phyloP scores from a whole-genome alignment of 768 basidiomycete species.

The Mycena kentingensis region DNA sequence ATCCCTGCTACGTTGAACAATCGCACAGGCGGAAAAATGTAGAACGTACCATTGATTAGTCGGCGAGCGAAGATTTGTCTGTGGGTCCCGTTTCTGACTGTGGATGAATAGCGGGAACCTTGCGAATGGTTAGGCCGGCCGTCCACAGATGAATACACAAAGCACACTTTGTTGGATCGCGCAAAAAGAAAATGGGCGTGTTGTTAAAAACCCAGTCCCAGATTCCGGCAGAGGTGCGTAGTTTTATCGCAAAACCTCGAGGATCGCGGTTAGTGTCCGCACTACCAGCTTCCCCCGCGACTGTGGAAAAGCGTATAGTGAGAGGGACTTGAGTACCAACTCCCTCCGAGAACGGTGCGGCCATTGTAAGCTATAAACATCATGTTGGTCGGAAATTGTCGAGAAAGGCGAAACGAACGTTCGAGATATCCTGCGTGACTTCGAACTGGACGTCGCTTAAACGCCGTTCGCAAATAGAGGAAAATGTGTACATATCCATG shows the following conservation, averaged over 20 bases:
- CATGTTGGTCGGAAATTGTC: neutral
- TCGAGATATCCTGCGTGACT: constrained; percentile 19
- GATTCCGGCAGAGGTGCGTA: constrained; percentile 18
- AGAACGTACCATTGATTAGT: constrained; percentile 13
- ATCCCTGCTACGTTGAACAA: constrained; percentile 10
- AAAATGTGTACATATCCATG: constrained; percentile 15
- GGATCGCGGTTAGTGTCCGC: constrained; percentile 23
- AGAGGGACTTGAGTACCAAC: constrained; percentile 19
- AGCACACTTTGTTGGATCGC: constrained; percentile 17
- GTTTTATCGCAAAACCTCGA: constrained; percentile 22
- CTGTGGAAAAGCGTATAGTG: constrained; percentile 18
- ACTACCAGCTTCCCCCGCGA: constrained; percentile 17
- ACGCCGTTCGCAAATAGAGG: neutral
- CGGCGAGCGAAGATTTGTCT: constrained; percentile 17
- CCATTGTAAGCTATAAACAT: constrained; percentile 18
- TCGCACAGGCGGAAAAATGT: too few relatives aligned
- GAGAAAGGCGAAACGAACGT: constrained; percentile 1
- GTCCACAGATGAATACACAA: too few relatives aligned
- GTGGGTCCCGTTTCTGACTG: constrained; percentile 18
- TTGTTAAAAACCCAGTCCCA: constrained; percentile 26
- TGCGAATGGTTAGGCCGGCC: neutral
- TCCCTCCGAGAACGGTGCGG: constrained; percentile 21
- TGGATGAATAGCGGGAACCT: constrained; percentile 23
- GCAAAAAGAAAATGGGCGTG: constrained; percentile 16
- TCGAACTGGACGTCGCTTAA: constrained; percentile 10